Evolutionary conservation across 441 rosid species (phyloP).

Genomic region (Francoa sonchifolia): DNA sequence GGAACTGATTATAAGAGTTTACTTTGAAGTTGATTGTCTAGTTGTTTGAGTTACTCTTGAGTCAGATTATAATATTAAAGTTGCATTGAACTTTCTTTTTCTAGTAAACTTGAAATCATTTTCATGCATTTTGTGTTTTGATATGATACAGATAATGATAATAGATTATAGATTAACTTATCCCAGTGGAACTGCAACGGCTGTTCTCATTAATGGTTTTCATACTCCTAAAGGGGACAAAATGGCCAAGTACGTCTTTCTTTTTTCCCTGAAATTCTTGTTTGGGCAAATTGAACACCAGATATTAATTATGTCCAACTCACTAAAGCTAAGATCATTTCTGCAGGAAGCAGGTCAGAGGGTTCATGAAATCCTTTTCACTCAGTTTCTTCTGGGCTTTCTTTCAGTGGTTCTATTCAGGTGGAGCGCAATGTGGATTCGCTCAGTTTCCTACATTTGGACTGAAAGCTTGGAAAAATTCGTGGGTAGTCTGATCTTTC

Average conservation of each 20-base stretch:
- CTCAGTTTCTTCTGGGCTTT: slow-evolving; percentile 82
- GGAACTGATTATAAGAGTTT: neutral
- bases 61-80: neutral
- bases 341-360: slow-evolving; percentile 80
- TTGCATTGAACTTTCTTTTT: neutral
- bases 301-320: neutral
- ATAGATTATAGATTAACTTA: slow-evolving; percentile 67
- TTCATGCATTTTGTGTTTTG: slow-evolving; percentile 3
- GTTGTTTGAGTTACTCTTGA: too few species aligned
- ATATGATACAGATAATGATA: slow-evolving; percentile 54
- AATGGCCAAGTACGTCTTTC: slow-evolving; percentile 46
- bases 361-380: slow-evolving; percentile 61
- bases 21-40: neutral
- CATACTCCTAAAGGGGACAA: slow-evolving; percentile 75
- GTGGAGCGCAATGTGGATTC: slow-evolving; percentile 70
- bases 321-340: neutral
- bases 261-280: neutral
- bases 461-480: slow-evolving; percentile 56
- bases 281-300: neutral
- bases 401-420: slow-evolving; percentile 88
- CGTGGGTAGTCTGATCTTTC: slow-evolving; percentile 29
- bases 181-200: slow-evolving; percentile 96
- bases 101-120: slow-evolving; percentile 3
- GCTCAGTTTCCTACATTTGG: slow-evolving; percentile 80
- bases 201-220: slow-evolving; percentile 85